Evolutionary conservation across 352 stramenopile species (phyloP), one percentile per base, ranked within the genome.

Genomic region (Paralagenidium karlingii): DNA sequence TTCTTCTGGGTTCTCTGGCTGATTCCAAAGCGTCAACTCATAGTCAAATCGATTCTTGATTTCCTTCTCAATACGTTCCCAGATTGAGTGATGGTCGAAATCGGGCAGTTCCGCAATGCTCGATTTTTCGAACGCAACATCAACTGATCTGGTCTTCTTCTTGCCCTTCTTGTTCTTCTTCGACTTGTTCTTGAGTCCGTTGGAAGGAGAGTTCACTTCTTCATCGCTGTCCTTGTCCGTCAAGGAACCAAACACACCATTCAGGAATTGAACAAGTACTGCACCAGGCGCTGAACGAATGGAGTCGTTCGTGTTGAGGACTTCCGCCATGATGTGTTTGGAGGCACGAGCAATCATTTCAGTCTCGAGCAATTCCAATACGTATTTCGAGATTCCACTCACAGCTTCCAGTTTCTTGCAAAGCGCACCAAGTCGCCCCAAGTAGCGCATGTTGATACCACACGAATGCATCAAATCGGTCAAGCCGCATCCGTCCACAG

Each of bases 401-500:
- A 90, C 68, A 3, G 55, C 40, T 58, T 98, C 92, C 29, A 97
- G 69, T 24, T 88, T 78, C 51, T 78, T 78, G 24, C 80, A 73
- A 21, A 97, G 65, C 40, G 71, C 75, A 16, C 91, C 94, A 10
- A 98, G 44, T 43, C 80, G 68, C 22, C 94, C 94, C 16, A 98
- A 58, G 60, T 98, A 98, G 37, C 94, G 81, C 75, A 96, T 96
- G 55, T 98, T 98, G 34, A 98, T 94, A 37, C 94, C 94, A 53
- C 74, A 83, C 46, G 82, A 82, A 59, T 98, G 94, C 60, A 98
- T 82, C 26, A 96, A 66, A 27, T 97, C 84, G 20, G 85, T 96
- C 3, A 98, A 69, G 25, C 74, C 75, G 30, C 81, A 76, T 5
- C 94, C 94, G 57, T 98, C 94, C 12, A 74, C 63, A 7, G 83